phyloP scores from a whole-genome alignment of 257 asterid genomes.

The Datura wrightii region DNA sequence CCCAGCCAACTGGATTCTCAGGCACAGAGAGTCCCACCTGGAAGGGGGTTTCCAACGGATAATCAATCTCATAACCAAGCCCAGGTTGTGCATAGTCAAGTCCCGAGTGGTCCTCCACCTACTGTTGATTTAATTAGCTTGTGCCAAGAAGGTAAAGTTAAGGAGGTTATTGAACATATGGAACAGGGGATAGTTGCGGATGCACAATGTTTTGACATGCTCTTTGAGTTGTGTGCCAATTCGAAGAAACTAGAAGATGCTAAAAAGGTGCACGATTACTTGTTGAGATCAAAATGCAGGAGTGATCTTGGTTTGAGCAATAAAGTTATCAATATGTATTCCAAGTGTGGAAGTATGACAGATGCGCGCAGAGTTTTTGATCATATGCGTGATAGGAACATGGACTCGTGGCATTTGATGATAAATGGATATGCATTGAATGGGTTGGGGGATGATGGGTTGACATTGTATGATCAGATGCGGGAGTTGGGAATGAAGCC shows the following conservation, averaged over 20 bases:
- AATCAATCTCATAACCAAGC: conserved; percentile 54
- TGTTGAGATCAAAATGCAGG: conserved; percentile 76
- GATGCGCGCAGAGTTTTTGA: conserved; percentile 91
- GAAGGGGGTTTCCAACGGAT: conserved; percentile 29
- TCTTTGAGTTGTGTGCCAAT: conserved; percentile 69
- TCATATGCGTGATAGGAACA: conserved; percentile 84
- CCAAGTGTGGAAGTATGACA: conserved; percentile 84
- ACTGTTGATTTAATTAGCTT: conserved; percentile 59
- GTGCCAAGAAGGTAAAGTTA: conserved; percentile 76
- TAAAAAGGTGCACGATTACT: conserved; percentile 85
- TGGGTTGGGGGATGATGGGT: conserved; percentile 90
- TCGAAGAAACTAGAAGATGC: conserved; percentile 87
- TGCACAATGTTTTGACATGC: conserved; percentile 70
- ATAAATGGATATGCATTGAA: conserved; percentile 76
- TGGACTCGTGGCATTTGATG: conserved; percentile 95
- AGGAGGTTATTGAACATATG: conserved; percentile 81
- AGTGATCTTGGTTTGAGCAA: conserved; percentile 66
- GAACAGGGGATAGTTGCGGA: conserved; percentile 73
- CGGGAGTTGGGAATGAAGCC: conserved; percentile 66
- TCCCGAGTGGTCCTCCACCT: conserved; percentile 33
- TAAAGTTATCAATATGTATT: conserved; percentile 80
- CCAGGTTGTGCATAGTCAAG: conserved; percentile 41
- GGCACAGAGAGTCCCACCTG: neutral
- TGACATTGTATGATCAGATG: conserved; percentile 85
- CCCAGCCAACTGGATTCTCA: conserved; percentile 31